Evolutionary conservation across 345 rosid species (phyloP).

Genomic region (Acer negundo): DNA sequence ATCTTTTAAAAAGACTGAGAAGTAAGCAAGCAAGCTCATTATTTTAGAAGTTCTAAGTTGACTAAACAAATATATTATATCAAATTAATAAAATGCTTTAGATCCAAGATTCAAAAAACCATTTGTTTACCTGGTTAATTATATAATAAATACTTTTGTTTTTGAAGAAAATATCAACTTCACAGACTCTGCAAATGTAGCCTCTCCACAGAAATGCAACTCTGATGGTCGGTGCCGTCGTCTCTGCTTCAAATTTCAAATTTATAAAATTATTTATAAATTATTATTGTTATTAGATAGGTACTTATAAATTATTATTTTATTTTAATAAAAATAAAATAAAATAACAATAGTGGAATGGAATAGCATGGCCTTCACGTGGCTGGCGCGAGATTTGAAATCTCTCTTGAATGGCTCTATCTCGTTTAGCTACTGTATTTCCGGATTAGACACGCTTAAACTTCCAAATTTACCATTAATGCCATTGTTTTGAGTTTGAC

Average conservation of each 20-base stretch:
- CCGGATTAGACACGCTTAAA: neutral
- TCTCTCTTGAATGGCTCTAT: neutral
- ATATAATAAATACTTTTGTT: too few relatives aligned
- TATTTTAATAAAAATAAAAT: too few relatives aligned
- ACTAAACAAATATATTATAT: neutral
- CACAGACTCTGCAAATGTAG: neutral
- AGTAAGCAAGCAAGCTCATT: neutral
- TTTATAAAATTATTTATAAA: neutral
- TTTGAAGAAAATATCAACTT: neutral
- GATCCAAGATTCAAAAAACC: neutral
- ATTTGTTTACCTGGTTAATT: too few relatives aligned
- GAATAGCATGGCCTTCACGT: conserved; percentile 22
- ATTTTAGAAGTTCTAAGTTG: neutral
- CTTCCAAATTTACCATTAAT: neutral
- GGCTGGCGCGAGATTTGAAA: conserved; percentile 28
- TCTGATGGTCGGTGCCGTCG: neutral
- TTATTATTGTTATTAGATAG: too few relatives aligned
- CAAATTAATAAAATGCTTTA: neutral
- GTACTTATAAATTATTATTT: too few relatives aligned
- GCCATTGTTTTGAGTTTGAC: neutral
- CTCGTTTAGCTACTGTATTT: neutral
- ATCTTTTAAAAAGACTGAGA: too few relatives aligned
- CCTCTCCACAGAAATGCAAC: neutral
- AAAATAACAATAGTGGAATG: neutral
- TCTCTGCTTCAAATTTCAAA: neutral